Evolutionary conservation across 2,329 filamentous ascomycete species (phyloP), one percentile per base, ranked within the genome.

Genomic region (Fonsecaea erecta): DNA sequence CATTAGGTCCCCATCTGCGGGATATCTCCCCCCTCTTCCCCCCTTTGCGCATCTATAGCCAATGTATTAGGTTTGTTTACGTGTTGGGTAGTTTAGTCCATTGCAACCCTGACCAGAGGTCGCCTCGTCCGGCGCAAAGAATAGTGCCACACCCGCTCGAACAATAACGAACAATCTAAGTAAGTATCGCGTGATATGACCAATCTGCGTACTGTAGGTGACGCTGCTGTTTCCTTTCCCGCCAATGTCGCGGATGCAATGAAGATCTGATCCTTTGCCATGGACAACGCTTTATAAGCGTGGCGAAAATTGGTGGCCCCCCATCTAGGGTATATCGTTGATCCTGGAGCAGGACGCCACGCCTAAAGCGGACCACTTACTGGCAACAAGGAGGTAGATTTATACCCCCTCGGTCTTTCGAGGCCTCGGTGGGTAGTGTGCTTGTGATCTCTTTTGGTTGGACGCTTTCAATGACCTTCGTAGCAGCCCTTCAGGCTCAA

Each of bases 401-500:
- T 4, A 12, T 24, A n/a, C 43, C 4, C 21, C 11, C 1, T 48
- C 43, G n/a, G 21, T 21, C 8, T 48, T 4, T 8, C 18, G 21
- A 48, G 18, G 1, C 7, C 4, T 48, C 11, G 8, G 8, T 8
- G 43, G 18, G 8, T 12, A 24, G 18, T 5, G 8, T 24, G 14
- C 18, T 11, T 48, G 21, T 48, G 43, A 21, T 24, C 8, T 48
- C 43, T 48, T 18, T 4, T 24, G 6, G 18, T 11, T 2, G 8
- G 18, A 48, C 21, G 43, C 8, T 48, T 48, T 24, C 8, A 11
- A 24, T 48, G 21, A 24, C 7, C 12, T 48, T 48, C 5, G 37
- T n/a, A 40, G 37, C 18, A 21, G 24, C 30, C 54, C 55, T n/a
- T 32, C 7, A 12, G n/a, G 30, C 8, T 62, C 54, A 73, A 60